These are phyloP conservation scores for Abrus pulchellus DNA, from an alignment of 306 rosid genomes.

Conservation along the genomic window DNA sequence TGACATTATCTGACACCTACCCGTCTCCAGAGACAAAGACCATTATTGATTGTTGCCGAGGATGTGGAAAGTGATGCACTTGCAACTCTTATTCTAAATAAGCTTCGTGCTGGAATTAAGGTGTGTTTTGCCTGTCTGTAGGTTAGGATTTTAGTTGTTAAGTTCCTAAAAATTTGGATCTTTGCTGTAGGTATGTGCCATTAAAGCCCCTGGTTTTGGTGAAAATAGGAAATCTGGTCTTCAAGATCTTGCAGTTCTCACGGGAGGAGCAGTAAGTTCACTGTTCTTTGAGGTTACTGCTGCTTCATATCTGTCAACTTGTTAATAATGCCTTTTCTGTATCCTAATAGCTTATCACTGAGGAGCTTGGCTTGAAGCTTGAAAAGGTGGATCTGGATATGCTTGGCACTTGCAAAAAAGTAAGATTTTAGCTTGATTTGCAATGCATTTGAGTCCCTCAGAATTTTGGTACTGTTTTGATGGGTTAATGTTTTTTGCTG, in stretches of 20 bases:
- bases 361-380: conserved; percentile 94
- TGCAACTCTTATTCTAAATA: conserved; percentile 86
- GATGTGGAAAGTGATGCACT: conserved; percentile 95
- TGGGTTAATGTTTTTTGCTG: not conserved
- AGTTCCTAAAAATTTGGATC: not conserved
- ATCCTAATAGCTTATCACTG: conserved; percentile 76
- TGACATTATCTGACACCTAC: conserved; percentile 30
- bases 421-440: conserved; percentile 41
- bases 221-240: conserved; percentile 84
- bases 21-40: conserved; percentile 76
- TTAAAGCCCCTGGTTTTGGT: conserved; percentile 96
- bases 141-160: not conserved
- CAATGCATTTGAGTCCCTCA: not conserved
- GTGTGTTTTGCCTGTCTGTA: conserved; percentile 48
- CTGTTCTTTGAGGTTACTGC: conserved; percentile 16
- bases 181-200: conserved; percentile 79
- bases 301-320: conserved; percentile 19
- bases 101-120: conserved; percentile 99
- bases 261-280: conserved; percentile 82
- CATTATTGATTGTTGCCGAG: conserved; percentile 85
- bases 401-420: conserved; percentile 95
- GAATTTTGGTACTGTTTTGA: not conserved
- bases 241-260: conserved; percentile 92
- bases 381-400: conserved; percentile 84
- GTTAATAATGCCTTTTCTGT: conserved; percentile 29